phyloP scores from a whole-genome alignment of 169 alveolate genomes.

The Eimeria mitis region DNA sequence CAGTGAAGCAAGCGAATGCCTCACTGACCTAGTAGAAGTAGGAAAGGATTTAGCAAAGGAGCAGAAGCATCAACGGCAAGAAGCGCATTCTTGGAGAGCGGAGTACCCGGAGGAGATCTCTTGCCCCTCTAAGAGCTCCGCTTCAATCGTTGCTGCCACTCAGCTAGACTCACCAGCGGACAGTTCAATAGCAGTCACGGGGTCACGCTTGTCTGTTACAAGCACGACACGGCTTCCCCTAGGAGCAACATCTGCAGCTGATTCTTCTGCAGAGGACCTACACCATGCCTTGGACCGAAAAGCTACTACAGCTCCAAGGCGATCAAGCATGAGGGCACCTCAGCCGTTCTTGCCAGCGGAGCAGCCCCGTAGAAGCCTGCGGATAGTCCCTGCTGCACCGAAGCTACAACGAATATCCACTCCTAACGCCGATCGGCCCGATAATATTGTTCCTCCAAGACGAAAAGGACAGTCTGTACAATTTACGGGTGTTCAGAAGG shows the following conservation, averaged over 20 bases:
- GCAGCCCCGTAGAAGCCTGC: constrained; percentile 64
- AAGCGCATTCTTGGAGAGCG: neutral
- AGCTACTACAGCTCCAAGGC: constrained; percentile 39
- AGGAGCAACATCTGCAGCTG: neutral
- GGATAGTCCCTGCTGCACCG: constrained; percentile 8
- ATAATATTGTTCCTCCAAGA: constrained; percentile 11
- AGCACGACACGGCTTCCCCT: constrained; percentile 8
- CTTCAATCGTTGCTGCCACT: neutral
- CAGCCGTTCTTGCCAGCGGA: neutral
- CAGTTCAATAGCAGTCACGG: neutral
- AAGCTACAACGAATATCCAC: neutral
- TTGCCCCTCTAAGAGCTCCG: neutral
- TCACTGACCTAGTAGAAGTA: constrained; percentile 11
- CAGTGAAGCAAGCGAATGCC: constrained; percentile 34
- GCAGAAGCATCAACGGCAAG: neutral
- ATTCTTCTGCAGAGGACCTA: constrained; percentile 9
- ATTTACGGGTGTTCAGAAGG: constrained; percentile 46
- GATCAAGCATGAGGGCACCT: constrained; percentile 66
- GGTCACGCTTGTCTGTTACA: constrained; percentile 7
- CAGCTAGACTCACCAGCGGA: constrained; percentile 31
- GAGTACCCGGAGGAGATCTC: neutral
- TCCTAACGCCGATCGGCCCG: constrained; percentile 16
- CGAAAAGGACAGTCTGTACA: constrained; percentile 64
- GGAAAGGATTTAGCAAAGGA: neutral
- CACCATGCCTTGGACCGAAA: neutral